A percentile compares a stretch with the other conserved stretches of the same genome.
phyloP scores from a whole-genome alignment of 805 yeast genomes.

The Wickerhamomyces kurtzmanii region DNA sequence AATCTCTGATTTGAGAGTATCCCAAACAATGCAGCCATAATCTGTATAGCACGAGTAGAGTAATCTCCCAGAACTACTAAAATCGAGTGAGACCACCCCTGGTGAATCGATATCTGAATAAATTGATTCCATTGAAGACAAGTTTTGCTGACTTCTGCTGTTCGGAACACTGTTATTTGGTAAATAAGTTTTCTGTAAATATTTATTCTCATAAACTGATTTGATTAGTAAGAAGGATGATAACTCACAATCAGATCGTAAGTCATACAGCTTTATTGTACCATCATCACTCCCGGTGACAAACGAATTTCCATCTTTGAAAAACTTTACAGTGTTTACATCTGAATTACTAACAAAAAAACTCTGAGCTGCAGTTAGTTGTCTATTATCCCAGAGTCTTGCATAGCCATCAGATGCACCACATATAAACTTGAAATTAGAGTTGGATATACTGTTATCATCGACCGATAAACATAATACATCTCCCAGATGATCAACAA shows the following conservation, averaged over 20 bases:
- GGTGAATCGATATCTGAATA: conserved; percentile 35
- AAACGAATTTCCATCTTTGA: conserved; percentile 64
- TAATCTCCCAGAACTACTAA: conserved; percentile 65
- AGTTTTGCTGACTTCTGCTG: no score
- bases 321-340: conserved; percentile 49
- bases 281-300: conserved; percentile 79
- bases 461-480: conserved; percentile 38
- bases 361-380: conserved; percentile 32
- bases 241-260: conserved; percentile 67
- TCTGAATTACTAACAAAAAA: conserved; percentile 54
- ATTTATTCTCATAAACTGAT: no score
- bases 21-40: conserved; percentile 71
- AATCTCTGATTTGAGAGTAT: conserved; percentile 51
- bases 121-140: conserved; percentile 19
- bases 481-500: conserved; percentile 64
- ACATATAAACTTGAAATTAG: conserved; percentile 34
- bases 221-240: conserved; percentile 34
- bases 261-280: conserved; percentile 55
- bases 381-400: conserved; percentile 56
- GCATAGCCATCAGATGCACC: conserved; percentile 65
- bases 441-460: conserved; percentile 11
- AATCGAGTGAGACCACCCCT: conserved; percentile 67
- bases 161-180: no score
- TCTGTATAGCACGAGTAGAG: conserved; percentile 72
- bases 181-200: no score